phyloP scores from a whole-genome alignment of 371 early-diverging fungal species.

The Rhizomucor miehei region DNA sequence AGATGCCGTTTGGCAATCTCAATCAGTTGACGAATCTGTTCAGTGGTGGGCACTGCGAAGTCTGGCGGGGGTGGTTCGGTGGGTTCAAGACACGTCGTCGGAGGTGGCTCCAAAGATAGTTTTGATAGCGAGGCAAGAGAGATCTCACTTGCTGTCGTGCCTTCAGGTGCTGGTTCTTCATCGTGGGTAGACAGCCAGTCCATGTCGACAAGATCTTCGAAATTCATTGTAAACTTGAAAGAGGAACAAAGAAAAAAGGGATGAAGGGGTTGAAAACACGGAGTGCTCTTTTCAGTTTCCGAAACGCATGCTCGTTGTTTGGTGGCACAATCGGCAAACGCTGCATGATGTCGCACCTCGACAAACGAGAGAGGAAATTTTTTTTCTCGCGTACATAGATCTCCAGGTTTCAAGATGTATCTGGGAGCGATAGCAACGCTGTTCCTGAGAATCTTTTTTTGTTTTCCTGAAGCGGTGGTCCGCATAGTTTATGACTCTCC shows the following conservation, averaged over 20 bases:
- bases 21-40: conserved; percentile 39
- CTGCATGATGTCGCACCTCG: too few relatives aligned
- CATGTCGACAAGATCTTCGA: conserved; percentile 48
- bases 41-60: conserved; percentile 28
- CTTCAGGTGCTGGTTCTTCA: conserved; percentile 6
- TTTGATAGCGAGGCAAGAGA: conserved; percentile 6
- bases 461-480: too few relatives aligned
- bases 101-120: neutral
- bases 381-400: too few relatives aligned
- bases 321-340: too few relatives aligned
- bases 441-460: too few relatives aligned
- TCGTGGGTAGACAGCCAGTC: conserved; percentile 34
- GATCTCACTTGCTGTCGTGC: neutral
- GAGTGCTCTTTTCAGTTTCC: neutral
- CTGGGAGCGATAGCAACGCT: too few relatives aligned
- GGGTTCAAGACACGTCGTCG: conserved; percentile 1
- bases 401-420: too few relatives aligned
- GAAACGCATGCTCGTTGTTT: neutral
- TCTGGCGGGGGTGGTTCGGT: conserved; percentile 1
- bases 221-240: conserved; percentile 19
- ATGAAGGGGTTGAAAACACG: neutral
- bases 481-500: too few relatives aligned
- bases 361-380: too few relatives aligned
- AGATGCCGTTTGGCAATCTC: conserved; percentile 39
- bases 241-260: too few relatives aligned